phyloP scores from a whole-genome alignment of 306 rosid genomes.

The Prunus armeniaca region DNA sequence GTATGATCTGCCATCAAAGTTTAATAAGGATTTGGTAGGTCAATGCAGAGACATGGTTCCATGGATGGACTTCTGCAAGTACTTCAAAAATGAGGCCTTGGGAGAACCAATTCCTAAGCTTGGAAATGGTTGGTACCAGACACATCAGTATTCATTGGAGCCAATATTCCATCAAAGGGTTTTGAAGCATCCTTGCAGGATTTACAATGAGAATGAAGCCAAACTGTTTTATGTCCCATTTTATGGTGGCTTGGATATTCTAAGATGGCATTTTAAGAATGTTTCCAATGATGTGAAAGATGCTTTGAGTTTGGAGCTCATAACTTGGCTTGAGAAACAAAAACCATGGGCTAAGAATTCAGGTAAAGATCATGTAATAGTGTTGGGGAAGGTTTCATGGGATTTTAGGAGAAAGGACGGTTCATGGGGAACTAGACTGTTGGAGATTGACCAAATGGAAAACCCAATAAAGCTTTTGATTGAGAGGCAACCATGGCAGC shows the following conservation, averaged over 20 bases:
- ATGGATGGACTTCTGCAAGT: conserved; percentile 57
- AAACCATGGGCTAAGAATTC: conserved; percentile 45
- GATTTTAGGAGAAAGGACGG: conserved; percentile 55
- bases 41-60: conserved; percentile 63
- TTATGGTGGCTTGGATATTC: conserved; percentile 67
- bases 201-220: conserved; percentile 45
- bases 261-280: conserved; percentile 75
- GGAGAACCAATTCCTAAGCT: conserved; percentile 54
- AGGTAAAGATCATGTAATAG: conserved; percentile 72
- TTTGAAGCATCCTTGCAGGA: conserved; percentile 66
- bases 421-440: conserved; percentile 61
- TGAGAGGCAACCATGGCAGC: conserved; percentile 77
- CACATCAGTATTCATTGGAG: conserved; percentile 74
- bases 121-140: conserved; percentile 64
- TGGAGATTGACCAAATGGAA: conserved; percentile 65
- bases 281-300: conserved; percentile 70
- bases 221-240: conserved; percentile 66
- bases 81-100: conserved; percentile 50
- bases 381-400: conserved; percentile 80
- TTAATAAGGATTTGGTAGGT: conserved; percentile 66
- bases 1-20: conserved; percentile 70
- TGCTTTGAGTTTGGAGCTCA: conserved; percentile 44
- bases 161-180: conserved; percentile 63
- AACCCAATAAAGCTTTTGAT: conserved; percentile 66
- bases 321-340: conserved; percentile 56